Evolutionary conservation across 805 yeast species (phyloP), one percentile per base, ranked within the genome.

Genomic region (Metschnikowia anglica): DNA sequence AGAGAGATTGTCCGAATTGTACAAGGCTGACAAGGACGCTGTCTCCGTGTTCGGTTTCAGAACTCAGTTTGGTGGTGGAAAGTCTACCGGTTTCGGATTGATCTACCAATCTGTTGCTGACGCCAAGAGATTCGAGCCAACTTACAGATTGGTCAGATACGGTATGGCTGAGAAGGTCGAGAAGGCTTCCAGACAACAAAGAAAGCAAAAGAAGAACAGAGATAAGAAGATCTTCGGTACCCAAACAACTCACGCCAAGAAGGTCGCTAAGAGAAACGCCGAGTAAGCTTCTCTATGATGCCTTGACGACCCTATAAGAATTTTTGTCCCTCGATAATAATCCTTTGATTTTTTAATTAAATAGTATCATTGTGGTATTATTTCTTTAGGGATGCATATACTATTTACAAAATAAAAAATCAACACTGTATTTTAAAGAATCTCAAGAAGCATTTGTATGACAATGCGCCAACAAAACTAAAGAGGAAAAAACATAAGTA

Each of bases 201-300:
- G 99, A 84, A 93, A 93, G 79, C 98, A 91, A 83, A 88, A 86
- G 89, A 91, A 93, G 90, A 93, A 93, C 96, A 89, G 97, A 83
- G 96, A 86, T 70, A 84, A 85, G 89, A 93, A 93, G 87, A 75
- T 88, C 85, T 89, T 91, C 70, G 99, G 99, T 85, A 93, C 99
- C 67, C 95, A 90, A 70, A 85, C 81, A 74, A 82, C 87, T 75
- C 85, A 83, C 76, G 95, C 96, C 76, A 90, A 89, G 82, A 83
- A 78, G 75, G 80, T 83, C 70, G 91, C 91, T 71, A 85, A 79
- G 76, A 86, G 95, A 84, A 81, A 82, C 75, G 84, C 88, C 73
- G 95, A 86, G 70, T 85, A 85, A 66, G 56, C 46, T 35, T 43
- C 33, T 49, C 43, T 41, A 24, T 41, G 43, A 48, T 34, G 47